Conservation (phyloP, 352 stramenopile species). For the Phytopythium vexans region DNA sequence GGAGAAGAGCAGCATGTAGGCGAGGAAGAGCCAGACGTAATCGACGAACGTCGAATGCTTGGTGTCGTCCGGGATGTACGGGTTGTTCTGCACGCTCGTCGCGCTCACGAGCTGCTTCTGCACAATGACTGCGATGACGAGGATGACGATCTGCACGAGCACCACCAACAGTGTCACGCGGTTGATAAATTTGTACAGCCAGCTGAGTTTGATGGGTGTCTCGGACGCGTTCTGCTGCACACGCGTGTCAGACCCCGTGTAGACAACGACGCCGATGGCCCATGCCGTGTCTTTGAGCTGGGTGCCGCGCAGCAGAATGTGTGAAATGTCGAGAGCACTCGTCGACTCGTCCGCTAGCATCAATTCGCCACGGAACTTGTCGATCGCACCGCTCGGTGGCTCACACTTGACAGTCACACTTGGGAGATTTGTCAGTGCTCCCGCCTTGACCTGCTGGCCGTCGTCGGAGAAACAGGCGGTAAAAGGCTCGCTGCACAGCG, state of each 20-base stretch:
- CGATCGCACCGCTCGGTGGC: conserved; percentile 53
- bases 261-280: conserved; percentile 74
- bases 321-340: conserved; percentile 52
- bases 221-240: conserved; percentile 78
- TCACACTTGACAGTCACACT: conserved; percentile 36
- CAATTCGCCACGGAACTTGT: conserved; percentile 81
- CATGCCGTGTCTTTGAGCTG: conserved; percentile 70
- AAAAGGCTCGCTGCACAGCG: conserved; percentile 23
- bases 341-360: conserved; percentile 11
- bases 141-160: conserved; percentile 54
- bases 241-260: conserved; percentile 87
- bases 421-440: conserved; percentile 11
- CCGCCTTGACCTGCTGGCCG: conserved; percentile 15
- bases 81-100: conserved; percentile 26
- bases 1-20: conserved; percentile 91
- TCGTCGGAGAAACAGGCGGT: conserved; percentile 18
- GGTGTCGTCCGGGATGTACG: conserved; percentile 39
- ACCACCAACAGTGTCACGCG: conserved; percentile 77
- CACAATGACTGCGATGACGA: conserved; percentile 42
- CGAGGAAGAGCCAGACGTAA: conserved; percentile 54
- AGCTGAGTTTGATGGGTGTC: conserved; percentile 70
- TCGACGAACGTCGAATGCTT: conserved; percentile 28
- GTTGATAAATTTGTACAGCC: conserved; percentile 81
- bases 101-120: conserved; percentile 33
- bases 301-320: conserved; percentile 71